Evolutionary conservation across 1,139 yeast species (phyloP).

Genomic region (Saccharomycopsis hybrid): DNA sequence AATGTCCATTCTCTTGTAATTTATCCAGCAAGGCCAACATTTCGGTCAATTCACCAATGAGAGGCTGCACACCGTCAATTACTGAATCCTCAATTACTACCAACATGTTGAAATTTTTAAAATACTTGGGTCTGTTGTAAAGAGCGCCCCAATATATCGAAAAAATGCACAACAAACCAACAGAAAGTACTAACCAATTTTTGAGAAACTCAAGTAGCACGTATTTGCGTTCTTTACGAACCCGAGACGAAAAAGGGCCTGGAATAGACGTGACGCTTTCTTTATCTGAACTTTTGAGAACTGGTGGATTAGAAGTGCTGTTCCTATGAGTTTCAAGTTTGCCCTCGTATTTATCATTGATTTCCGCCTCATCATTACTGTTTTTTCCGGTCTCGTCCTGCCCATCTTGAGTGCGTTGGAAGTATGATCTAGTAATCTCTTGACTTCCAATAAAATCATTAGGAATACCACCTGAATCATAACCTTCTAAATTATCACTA

Average conservation of each 20-base stretch:
- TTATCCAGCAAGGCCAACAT: slow-evolving; percentile 12
- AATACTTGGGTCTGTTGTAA: slow-evolving; percentile 36
- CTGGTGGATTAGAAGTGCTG: neutral
- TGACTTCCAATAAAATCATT: neutral
- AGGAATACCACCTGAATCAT: too few species aligned
- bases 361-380: neutral
- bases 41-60: slow-evolving; percentile 31
- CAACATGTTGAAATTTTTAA: slow-evolving; percentile 37
- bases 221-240: neutral
- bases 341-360: neutral
- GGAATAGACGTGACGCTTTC: neutral
- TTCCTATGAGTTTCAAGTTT: neutral
- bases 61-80: slow-evolving; percentile 26
- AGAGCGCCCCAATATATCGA: slow-evolving; percentile 60
- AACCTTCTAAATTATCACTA: too few species aligned
- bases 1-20: slow-evolving; percentile 32
- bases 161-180: slow-evolving; percentile 30
- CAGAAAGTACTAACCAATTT: slow-evolving; percentile 20
- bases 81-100: slow-evolving; percentile 42
- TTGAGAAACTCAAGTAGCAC: slow-evolving; percentile 4
- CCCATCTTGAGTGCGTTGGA: neutral
- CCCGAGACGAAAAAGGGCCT: neutral
- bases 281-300: too few species aligned
- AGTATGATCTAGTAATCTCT: neutral
- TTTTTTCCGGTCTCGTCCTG: neutral